Evolutionary conservation across 441 rosid genomes (phyloP), one percentile per base, ranked within the genome.

Genomic region (Brassica hybrid): DNA sequence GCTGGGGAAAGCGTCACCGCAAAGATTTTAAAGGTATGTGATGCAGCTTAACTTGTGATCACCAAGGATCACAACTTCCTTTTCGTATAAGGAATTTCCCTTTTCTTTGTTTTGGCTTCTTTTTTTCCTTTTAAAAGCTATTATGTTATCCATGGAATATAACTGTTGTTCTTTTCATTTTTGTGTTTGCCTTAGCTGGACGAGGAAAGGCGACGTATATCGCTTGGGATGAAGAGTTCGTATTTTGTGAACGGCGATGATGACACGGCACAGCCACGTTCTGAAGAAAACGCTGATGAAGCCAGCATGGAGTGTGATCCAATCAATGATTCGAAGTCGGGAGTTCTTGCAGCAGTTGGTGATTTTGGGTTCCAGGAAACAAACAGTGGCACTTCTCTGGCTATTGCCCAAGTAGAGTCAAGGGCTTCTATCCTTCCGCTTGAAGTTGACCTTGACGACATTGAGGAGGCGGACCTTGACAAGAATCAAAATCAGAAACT

Each of bases 141-240:
- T 30, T 30, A 30, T 30, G 34, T 30, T 30, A n/a, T n/a, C n/a
- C n/a, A n/a, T n/a, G n/a, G n/a, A 25, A 67, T 25, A 32, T 41
- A 52, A 34, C 63, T 67, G 54, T 14, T 76, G 23, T 50, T 60
- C 57, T 23, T 64, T 72, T 59, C 23, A 38, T 65, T 80, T 69
- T 69, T 27, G 64, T 6, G 58, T 75, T 76, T 81, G 52, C 77
- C 67, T 1, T 79, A 96, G 99, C 86, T 96, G 79, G 96, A 92
- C 61, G 86, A 83, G 84, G 97, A 89, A 82, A 92, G 85, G 79
- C 89, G 64, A n/a, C 88, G 98, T 64, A 86, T 94, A 78, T 91
- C 99, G 48, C 95, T 94, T 17, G 94, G 97, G 63, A 90, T 94
- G 98, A 96, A 94, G 83, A 79, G 75, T 38, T 91, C 96, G 34